These are phyloP conservation scores for Fraxinus excelsior DNA, from an alignment of 257 asterid species.

Conservation along the genomic window DNA sequence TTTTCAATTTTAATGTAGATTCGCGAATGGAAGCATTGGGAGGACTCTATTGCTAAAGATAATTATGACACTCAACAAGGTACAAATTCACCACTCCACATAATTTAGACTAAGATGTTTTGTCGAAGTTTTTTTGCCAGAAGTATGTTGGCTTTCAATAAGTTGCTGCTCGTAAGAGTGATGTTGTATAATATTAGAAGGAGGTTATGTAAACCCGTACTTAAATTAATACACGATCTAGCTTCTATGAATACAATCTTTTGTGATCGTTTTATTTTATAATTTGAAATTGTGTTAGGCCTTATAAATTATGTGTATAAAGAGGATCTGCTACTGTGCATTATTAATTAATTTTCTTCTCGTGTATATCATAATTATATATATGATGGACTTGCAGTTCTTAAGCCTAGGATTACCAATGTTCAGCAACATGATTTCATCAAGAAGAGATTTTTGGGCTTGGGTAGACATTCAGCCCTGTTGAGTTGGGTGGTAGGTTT, in stretches of 20 bases:
- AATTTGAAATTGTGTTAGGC: too few relatives aligned
- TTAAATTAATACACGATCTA: not conserved
- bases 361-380: constrained; percentile 17
- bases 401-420: constrained; percentile 65
- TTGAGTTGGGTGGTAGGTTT: constrained; percentile 83
- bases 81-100: constrained; percentile 27
- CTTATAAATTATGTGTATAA: not conserved
- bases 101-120: not conserved
- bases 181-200: not conserved
- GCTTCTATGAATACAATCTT: not conserved
- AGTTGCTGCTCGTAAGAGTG: not conserved
- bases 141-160: constrained; percentile 1
- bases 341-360: not conserved
- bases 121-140: constrained; percentile 6
- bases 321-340: not conserved
- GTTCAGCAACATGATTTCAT: constrained; percentile 90
- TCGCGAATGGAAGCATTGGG: constrained; percentile 96
- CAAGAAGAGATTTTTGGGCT: constrained; percentile 73
- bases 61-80: constrained; percentile 53
- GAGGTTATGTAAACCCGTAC: not conserved
- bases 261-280: not conserved
- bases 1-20: constrained; percentile 48
- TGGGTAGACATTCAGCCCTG: constrained; percentile 56
- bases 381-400: constrained; percentile 40
- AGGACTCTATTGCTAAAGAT: constrained; percentile 69